Base-by-base conservation (phyloP, 2,329 filamentous ascomycete species). In the Sporothrix brunneoviolacea region DNA sequence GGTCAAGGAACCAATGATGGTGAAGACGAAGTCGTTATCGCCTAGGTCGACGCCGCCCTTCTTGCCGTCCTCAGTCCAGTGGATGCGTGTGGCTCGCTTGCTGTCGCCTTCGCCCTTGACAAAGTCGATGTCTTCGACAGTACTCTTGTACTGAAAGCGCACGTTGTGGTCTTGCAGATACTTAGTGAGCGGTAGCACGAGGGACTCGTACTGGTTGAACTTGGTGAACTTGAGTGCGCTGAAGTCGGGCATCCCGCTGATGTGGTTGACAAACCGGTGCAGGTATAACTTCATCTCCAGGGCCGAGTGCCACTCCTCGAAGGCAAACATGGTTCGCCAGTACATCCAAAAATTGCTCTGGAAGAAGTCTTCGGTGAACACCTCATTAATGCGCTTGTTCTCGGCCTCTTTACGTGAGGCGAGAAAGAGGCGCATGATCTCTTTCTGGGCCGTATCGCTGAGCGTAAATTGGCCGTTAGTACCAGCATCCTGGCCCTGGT, bases 1-100 rank as follows among this genome's bases (percentile, higher is more conserved):
- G 15, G 63, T 67, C 58, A 68, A 59, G 15, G 65, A 69, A 8
- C 69, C 68, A 7, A 69, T 59, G 0, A 65, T 68, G 35, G 68
- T 60, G 32, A 72, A 60, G 15, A 68, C 62, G n/a, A 70, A 60
- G 48, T 71, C 70, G 22, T 66, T 40, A 4, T 41, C 9, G 4
- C 54, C 49, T 4, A 68, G 38, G 15, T 55, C 50, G 19, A 64
- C 57, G 10, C 48, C 56, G 15, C 55, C 54, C 15, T 59, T 49
- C 19, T 48, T 38, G 28, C 59, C 60, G 19, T 61, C 53, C n/a
- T 52, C 36, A 8, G 49, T 33, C 48, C 58, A 59, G 43, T 57
- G 53, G 32, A 65, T 59, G 6, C 54, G 54, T 15, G 61, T 59
- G 4, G 63, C 60, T 7, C 55, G 59, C 32, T 58, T 60, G 40